A percentile compares a stretch with the other conserved stretches of the same genome.
Evolutionary conservation across 371 early-diverging fungal species (phyloP).

Genomic region (Syncephalis plumigaleata): DNA sequence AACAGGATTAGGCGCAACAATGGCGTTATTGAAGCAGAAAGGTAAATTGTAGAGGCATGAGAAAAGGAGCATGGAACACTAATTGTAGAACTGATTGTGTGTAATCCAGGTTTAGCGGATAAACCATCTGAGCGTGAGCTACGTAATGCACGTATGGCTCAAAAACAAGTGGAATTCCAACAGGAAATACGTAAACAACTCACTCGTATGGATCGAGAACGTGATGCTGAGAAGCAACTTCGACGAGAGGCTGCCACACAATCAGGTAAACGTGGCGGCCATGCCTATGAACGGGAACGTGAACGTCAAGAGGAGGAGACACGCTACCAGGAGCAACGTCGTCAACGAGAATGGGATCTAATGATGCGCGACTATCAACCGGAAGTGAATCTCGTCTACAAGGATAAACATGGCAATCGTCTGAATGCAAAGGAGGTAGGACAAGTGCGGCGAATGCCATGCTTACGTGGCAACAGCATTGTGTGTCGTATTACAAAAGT

Average conservation of each 20-base stretch:
- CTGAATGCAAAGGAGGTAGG: slow-evolving; percentile 83
- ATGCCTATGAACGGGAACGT: slow-evolving; percentile 9
- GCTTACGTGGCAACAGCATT: not conserved
- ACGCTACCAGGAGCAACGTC: not conserved
- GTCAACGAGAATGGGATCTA: slow-evolving; percentile 7
- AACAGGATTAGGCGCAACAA: slow-evolving; percentile 67
- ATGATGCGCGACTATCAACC: slow-evolving; percentile 54
- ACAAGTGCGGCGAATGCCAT: slow-evolving; percentile 38
- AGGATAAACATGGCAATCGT: slow-evolving; percentile 67
- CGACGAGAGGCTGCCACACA: slow-evolving; percentile 23
- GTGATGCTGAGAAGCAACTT: slow-evolving; percentile 26
- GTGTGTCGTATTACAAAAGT: too few species aligned
- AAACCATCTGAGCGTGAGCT: slow-evolving; percentile 1
- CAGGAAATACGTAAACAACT: slow-evolving; percentile 45
- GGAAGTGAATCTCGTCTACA: slow-evolving; percentile 74
- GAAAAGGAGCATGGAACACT: not conserved
- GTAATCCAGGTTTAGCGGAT: not conserved
- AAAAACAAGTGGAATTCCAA: slow-evolving; percentile 5
- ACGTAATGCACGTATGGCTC: slow-evolving; percentile 6
- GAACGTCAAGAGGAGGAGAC: slow-evolving; percentile 27
- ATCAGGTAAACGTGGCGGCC: slow-evolving; percentile 1
- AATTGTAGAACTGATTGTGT: too few species aligned
- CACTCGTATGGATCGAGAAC: slow-evolving; percentile 41
- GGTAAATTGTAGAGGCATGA: slow-evolving; percentile 21
- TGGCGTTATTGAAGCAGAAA: slow-evolving; percentile 57